Percentiles rank a stretch among this genome's conserved stretches.
Evolutionary conservation across 805 yeast genomes (phyloP).

Genomic region (Priceomyces melissophilus): DNA sequence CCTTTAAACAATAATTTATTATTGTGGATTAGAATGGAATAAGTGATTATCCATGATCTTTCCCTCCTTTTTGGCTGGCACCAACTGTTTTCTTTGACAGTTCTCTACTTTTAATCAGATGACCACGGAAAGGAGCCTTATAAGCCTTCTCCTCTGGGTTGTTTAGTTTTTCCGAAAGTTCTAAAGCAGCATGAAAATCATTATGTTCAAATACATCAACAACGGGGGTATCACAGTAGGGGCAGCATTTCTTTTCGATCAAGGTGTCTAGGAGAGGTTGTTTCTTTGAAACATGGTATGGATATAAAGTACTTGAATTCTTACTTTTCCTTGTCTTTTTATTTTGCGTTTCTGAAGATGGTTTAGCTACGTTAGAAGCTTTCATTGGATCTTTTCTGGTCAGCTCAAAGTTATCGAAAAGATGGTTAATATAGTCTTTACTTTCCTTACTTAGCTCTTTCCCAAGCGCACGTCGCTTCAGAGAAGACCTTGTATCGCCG

Average conservation of each 20-base stretch:
- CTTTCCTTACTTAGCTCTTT: constrained; percentile 10
- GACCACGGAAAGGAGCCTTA: not conserved
- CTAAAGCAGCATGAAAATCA: constrained; percentile 53
- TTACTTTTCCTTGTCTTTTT: not conserved
- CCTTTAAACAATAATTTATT: no score
- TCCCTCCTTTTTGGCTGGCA: not conserved
- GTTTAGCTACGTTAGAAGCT: not conserved
- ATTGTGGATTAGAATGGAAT: constrained; percentile 6
- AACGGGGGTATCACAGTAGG: constrained; percentile 21
- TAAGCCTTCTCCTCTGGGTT: not conserved
- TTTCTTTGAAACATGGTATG: not conserved
- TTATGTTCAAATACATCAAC: constrained; percentile 45
- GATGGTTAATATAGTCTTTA: constrained; percentile 15
- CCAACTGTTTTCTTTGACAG: not conserved
- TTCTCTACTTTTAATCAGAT: not conserved
- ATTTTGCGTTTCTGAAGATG: no score
- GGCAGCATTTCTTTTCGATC: constrained; percentile 20
- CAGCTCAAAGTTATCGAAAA: constrained; percentile 15
- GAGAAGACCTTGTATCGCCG: not conserved
- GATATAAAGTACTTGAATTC: not conserved
- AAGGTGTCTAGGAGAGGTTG: constrained; percentile 12
- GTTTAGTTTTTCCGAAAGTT: constrained; percentile 36
- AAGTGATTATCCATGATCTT: constrained; percentile 6
- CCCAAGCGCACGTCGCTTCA: not conserved
- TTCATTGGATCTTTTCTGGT: not conserved